Evolutionary conservation across 2,329 filamentous ascomycete genomes (phyloP).

Genomic region (Clathrospora elynae): DNA sequence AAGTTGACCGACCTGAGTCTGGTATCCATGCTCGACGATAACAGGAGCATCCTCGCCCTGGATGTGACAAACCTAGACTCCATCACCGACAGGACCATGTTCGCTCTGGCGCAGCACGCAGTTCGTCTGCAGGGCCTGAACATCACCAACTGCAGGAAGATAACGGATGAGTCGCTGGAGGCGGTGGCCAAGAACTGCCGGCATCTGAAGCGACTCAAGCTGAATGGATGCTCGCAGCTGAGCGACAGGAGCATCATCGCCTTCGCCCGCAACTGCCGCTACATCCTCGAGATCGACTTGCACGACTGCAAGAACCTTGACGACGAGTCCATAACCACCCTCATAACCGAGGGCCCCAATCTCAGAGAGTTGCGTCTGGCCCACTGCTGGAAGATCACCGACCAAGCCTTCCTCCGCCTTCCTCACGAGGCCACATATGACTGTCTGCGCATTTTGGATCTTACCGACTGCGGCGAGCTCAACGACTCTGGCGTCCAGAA

Average conservation of each 20-base stretch:
- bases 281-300: constrained; percentile 95
- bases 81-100: constrained; percentile 81
- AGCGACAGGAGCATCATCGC: constrained; percentile 81
- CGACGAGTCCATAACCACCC: constrained; percentile 79
- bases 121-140: constrained; percentile 88
- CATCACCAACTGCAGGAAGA: constrained; percentile 80
- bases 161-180: constrained; percentile 86
- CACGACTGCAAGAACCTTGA: constrained; percentile 82
- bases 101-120: constrained; percentile 79
- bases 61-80: constrained; percentile 83
- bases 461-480: constrained; percentile 84
- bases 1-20: constrained; percentile 84
- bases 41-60: constrained; percentile 80
- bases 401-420: constrained; percentile 83
- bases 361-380: constrained; percentile 90
- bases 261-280: constrained; percentile 85
- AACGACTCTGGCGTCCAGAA: constrained; percentile 86
- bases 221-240: constrained; percentile 88
- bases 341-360: constrained; percentile 77
- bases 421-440: constrained; percentile 75
- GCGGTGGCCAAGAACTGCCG: constrained; percentile 79
- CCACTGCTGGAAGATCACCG: constrained; percentile 82
- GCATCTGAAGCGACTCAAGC: constrained; percentile 90
- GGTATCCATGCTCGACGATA: constrained; percentile 77
- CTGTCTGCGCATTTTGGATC: constrained; percentile 86